Evolutionary conservation across 2,329 filamentous ascomycete species (phyloP).

Genomic region (Venturia pyrina): DNA sequence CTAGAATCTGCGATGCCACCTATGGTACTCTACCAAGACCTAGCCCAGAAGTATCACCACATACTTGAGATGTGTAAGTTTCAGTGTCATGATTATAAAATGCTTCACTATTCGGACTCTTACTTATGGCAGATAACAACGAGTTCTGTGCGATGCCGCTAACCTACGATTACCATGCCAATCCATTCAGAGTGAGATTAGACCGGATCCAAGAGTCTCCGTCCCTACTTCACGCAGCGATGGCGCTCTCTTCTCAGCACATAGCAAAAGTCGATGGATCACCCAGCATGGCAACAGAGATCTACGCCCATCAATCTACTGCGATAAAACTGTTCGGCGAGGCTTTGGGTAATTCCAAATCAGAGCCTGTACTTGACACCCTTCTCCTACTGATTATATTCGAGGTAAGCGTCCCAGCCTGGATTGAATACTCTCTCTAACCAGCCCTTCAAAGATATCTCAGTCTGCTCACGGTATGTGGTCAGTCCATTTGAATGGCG

Average conservation of each 20-base stretch:
- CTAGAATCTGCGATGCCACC: neutral
- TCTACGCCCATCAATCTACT: neutral
- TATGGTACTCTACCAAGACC: neutral
- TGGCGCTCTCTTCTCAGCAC: conserved; percentile 2
- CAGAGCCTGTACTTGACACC: neutral
- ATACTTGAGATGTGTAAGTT: conserved; percentile 2
- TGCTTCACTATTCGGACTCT: neutral
- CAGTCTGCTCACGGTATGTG: neutral
- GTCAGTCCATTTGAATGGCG: neutral
- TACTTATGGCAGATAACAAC: neutral
- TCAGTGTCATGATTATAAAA: no score
- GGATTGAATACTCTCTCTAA: neutral
- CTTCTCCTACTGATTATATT: neutral
- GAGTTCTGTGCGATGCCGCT: conserved; percentile 2
- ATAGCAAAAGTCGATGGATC: neutral
- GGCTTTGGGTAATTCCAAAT: neutral
- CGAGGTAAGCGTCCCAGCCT: neutral
- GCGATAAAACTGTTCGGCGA: neutral
- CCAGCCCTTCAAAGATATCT: neutral
- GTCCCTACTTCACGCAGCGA: neutral
- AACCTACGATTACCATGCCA: neutral
- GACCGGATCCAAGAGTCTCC: neutral
- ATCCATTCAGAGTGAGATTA: neutral
- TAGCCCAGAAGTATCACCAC: conserved; percentile 1
- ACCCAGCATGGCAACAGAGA: neutral